These are phyloP conservation scores for Claviceps digitariae DNA, from an alignment of 2,329 filamentous ascomycete species.

Conservation along the genomic window DNA sequence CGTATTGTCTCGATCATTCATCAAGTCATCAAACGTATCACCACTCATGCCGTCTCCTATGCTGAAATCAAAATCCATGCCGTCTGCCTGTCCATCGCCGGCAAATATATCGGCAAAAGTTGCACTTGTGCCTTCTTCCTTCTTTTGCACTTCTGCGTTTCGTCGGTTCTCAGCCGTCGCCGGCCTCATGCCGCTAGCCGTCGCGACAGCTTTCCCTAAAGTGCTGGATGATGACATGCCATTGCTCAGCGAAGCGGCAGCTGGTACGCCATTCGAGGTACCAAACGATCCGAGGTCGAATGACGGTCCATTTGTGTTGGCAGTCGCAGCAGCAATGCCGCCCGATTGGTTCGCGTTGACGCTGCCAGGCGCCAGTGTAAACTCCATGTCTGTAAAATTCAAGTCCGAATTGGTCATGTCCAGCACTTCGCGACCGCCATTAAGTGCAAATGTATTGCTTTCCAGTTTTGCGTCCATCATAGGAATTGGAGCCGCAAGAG, in stretches of 20 bases:
- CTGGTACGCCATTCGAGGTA: constrained; percentile 17
- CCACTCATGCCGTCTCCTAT: constrained; percentile 17
- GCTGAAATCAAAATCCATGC: constrained; percentile 22
- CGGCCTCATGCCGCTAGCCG: constrained; percentile 5
- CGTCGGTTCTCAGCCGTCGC: constrained; percentile 3
- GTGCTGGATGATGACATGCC: constrained; percentile 15
- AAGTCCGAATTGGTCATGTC: constrained; percentile 22
- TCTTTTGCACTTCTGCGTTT: constrained; percentile 14
- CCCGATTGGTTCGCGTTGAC: constrained; percentile 14
- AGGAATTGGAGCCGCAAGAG: constrained; percentile 15
- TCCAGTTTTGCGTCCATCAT: constrained; percentile 13
- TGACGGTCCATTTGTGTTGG: constrained; percentile 21
- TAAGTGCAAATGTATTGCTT: constrained; percentile 11
- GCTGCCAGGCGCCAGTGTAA: constrained; percentile 33
- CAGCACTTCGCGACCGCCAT: constrained; percentile 7
- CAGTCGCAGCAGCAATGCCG: not conserved
- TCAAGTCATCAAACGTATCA: constrained; percentile 38
- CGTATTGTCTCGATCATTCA: constrained; percentile 26
- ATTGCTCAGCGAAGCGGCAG: constrained; percentile 16
- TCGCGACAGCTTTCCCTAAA: constrained; percentile 7
- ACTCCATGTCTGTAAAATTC: constrained; percentile 44
- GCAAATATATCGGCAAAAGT: constrained; percentile 34
- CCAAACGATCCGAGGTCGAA: constrained; percentile 35
- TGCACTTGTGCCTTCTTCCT: constrained; percentile 13
- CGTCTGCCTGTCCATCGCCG: constrained; percentile 27